These are phyloP conservation scores for Rosa lucieae DNA, from an alignment of 306 rosid species.

Conservation along the genomic window DNA sequence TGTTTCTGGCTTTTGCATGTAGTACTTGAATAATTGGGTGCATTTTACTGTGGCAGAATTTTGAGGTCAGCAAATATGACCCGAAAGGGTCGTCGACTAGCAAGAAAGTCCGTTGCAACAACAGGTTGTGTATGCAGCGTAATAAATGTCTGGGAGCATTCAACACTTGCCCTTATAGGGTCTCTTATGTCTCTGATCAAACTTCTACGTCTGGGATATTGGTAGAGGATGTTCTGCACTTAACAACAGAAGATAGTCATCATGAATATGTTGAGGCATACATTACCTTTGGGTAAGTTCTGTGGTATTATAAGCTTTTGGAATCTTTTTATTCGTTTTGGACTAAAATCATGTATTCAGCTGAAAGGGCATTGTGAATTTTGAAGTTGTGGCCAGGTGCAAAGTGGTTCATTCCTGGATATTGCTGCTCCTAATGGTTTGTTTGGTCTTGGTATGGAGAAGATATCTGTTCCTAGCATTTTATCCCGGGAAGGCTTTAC, in stretches of 20 bases:
- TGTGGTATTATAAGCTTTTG: slow-evolving; percentile 17
- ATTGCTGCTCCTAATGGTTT: slow-evolving; percentile 94
- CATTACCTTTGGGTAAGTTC: slow-evolving; percentile 82
- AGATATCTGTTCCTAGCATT: slow-evolving; percentile 94
- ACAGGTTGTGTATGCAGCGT: slow-evolving; percentile 60
- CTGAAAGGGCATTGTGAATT: slow-evolving; percentile 22
- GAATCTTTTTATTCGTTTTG: background rate
- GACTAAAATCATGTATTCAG: background rate
- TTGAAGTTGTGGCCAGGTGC: slow-evolving; percentile 90
- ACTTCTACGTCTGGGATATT: slow-evolving; percentile 83
- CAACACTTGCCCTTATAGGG: slow-evolving; percentile 80
- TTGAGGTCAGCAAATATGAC: slow-evolving; percentile 71
- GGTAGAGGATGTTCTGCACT: slow-evolving; percentile 82
- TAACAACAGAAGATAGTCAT: slow-evolving; percentile 55
- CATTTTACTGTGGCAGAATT: slow-evolving; percentile 49
- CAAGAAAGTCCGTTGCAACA: slow-evolving; percentile 72
- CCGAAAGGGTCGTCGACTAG: slow-evolving; percentile 80
- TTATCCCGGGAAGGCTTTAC: slow-evolving; percentile 77
- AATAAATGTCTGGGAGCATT: slow-evolving; percentile 57
- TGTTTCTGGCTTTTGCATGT: background rate
- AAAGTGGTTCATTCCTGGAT: slow-evolving; percentile 89
- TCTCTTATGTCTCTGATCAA: slow-evolving; percentile 84
- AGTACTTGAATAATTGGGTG: background rate
- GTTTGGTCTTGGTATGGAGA: slow-evolving; percentile 97
- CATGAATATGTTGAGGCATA: slow-evolving; percentile 63